Conservation (phyloP, 148 eudicot genomes). For the Nepenthes gracilis region DNA sequence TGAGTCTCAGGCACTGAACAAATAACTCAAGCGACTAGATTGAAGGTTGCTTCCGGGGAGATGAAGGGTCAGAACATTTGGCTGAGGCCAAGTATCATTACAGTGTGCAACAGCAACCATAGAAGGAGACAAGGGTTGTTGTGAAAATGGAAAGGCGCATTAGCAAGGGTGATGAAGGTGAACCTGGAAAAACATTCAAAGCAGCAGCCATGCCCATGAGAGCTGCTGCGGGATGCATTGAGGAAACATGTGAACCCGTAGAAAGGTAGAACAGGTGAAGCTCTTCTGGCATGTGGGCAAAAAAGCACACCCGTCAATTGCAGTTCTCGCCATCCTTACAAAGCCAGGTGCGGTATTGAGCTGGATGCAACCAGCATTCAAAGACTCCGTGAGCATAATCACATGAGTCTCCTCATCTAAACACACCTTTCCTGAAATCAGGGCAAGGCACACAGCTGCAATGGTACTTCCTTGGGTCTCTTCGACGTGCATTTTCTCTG, state of each 20-base stretch:
- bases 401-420: conserved; percentile 67
- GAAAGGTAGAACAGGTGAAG: conserved; percentile 60
- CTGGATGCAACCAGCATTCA: conserved; percentile 42
- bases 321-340: conserved; percentile 55
- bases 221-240: conserved; percentile 35
- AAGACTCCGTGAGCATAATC: conserved; percentile 82
- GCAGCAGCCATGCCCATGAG: conserved; percentile 70
- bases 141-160: conserved; percentile 46
- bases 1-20: conserved; percentile 57
- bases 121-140: conserved; percentile 57
- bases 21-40: conserved; percentile 64
- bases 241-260: conserved; percentile 58
- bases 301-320: conserved; percentile 61
- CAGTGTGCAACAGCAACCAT: conserved; percentile 29
- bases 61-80: conserved; percentile 54
- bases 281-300: conserved; percentile 66
- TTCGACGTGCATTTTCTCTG: conserved; percentile 74
- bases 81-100: conserved; percentile 44
- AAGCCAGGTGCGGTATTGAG: conserved; percentile 27
- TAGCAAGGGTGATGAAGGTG: conserved; percentile 48
- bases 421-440: conserved; percentile 66
- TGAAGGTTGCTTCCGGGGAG: conserved; percentile 65
- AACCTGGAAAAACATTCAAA: conserved; percentile 54
- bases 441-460: conserved; percentile 87
- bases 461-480: conserved; percentile 76